Evolutionary conservation across 805 yeast species (phyloP).

Genomic region (Millerago galiae): DNA sequence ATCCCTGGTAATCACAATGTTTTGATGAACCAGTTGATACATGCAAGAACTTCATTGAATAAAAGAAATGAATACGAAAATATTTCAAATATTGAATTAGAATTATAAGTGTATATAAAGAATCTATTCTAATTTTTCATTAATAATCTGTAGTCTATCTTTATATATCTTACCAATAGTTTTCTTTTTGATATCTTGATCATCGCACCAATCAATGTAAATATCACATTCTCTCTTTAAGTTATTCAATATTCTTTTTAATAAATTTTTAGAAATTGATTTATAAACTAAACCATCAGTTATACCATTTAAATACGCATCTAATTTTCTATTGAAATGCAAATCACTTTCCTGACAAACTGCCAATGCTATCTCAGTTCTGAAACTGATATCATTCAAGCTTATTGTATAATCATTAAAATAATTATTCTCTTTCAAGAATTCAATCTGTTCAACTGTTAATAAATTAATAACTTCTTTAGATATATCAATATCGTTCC

Average conservation of each 20-base stretch:
- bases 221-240: constrained; percentile 22
- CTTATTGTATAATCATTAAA: constrained; percentile 69
- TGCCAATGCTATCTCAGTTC: constrained; percentile 74
- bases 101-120: neutral
- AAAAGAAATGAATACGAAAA: constrained; percentile 3
- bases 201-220: constrained; percentile 15
- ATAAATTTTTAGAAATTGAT: constrained; percentile 24
- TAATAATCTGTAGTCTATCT: constrained; percentile 13
- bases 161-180: constrained; percentile 10
- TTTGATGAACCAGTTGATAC: constrained; percentile 13
- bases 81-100: neutral
- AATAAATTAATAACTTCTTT: constrained; percentile 32
- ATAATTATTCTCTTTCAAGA: constrained; percentile 48
- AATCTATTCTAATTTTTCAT: constrained; percentile 1
- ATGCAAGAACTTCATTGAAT: constrained; percentile 13
- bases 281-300: constrained; percentile 40
- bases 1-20: constrained; percentile 11
- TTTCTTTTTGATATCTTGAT: constrained; percentile 13
- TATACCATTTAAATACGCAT: constrained; percentile 32
- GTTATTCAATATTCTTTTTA: constrained; percentile 29
- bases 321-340: constrained; percentile 15
- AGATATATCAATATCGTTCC: constrained; percentile 69
- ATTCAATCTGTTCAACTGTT: constrained; percentile 33
- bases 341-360: constrained; percentile 33
- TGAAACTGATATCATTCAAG: constrained; percentile 49